A percentile compares a stretch with the other conserved stretches of the same genome.
Conservation (phyloP, 257 asterid species). For the Penstemon davidsonii region DNA sequence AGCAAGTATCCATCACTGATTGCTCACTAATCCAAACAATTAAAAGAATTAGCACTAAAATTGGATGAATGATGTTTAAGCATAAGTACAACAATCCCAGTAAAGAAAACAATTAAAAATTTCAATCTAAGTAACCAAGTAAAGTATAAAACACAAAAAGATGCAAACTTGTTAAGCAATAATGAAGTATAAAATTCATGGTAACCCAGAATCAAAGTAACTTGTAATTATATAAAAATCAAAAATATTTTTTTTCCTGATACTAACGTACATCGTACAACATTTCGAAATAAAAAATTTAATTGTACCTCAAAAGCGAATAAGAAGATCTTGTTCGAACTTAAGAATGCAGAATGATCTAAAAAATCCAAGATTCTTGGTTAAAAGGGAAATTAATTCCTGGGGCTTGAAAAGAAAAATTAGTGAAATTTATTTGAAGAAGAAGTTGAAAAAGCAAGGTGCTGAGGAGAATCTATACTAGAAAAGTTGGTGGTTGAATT, state of each 20-base stretch:
- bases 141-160: slow-evolving; percentile 70
- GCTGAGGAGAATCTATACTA: slow-evolving; percentile 14
- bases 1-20: slow-evolving; percentile 61
- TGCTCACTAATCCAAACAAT: slow-evolving; percentile 29
- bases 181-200: slow-evolving; percentile 22
- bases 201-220: slow-evolving; percentile 38
- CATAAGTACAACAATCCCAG: slow-evolving; percentile 25
- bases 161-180: slow-evolving; percentile 19
- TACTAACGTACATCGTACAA: slow-evolving; percentile 4
- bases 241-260: neutral
- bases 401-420: slow-evolving; percentile 9
- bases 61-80: slow-evolving; percentile 24
- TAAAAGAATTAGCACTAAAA: slow-evolving; percentile 27
- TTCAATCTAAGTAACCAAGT: slow-evolving; percentile 59
- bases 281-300: neutral
- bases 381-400: neutral
- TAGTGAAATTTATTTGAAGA: neutral
- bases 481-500: slow-evolving; percentile 27
- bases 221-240: neutral
- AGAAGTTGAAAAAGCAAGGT: neutral
- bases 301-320: slow-evolving; percentile 35
- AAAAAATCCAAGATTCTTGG: slow-evolving; percentile 21
- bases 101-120: slow-evolving; percentile 36
- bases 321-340: slow-evolving; percentile 26
- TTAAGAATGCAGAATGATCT: slow-evolving; percentile 6